Base-by-base conservation (phyloP, 2,329 filamentous ascomycete genomes). In the Diaporthe amygdali region DNA sequence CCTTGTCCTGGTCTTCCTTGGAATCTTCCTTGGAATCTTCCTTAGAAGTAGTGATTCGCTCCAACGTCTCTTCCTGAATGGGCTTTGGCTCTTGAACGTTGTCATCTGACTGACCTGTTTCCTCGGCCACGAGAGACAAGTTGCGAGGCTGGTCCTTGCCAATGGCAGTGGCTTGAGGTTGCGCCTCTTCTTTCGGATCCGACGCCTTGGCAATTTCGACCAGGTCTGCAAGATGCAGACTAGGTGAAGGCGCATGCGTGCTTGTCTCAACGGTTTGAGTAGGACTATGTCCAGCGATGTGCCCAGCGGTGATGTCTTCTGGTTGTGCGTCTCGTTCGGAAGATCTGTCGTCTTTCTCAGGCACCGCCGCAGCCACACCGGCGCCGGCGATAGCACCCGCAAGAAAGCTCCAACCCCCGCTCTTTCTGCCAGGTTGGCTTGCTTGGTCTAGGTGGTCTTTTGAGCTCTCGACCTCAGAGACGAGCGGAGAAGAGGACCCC, bases 321-420 rank as follows among this genome's bases (percentile, higher is more conserved):
- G 25, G 17, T 1, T 20, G 22, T 44, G 8, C 7, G 25, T 47
- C 61, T 14, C 22, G 41, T 39, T 68, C 41, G 22, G 25, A 14
- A 41, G 32, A 22, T 22, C 22, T 59, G 22, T 34, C 32, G 2
- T 27, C 52, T 27, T 34, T 37, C n/a, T 30, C 32, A 30, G 44
- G 20, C 5, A 59, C 1, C 32, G 41, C 25, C 7, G 55, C 27
- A 25, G 52, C 52, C 32, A 47, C 44, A n/a, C 66, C 41, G 8
- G 55, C 55, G 44, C 66, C 66, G 15, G 52, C 30, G 15, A 68
- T 68, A 41, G 52, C 66, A 59, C 66, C 52, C 17, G 66, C 66
- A 41, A 59, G 66, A 52, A 59, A 68, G 32, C 52, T 52, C 66
- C 66, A 68, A 8, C 66, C 66, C n/a, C 59, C 52, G 44, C 66